A percentile compares a stretch with the other conserved stretches of the same genome.
Evolutionary conservation across 208 protist species (phyloP).

Genomic region (Crithidia sp.): DNA sequence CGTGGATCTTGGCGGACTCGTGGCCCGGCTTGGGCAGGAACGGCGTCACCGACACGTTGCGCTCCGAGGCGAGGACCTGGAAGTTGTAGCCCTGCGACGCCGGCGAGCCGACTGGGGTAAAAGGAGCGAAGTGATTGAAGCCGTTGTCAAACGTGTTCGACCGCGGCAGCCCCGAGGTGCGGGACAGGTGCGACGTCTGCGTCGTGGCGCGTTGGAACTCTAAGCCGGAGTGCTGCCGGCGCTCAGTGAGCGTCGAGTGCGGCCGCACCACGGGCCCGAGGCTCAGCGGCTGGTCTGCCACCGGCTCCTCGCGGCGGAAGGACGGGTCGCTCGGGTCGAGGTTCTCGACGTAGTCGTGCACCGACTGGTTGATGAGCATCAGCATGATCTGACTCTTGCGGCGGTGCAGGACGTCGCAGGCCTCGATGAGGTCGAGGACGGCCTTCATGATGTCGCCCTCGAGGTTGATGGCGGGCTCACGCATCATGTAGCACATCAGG

Average conservation of each 20-base stretch:
- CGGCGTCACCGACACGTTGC: slow-evolving; percentile 52
- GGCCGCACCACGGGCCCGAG: neutral
- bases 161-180: slow-evolving; percentile 4
- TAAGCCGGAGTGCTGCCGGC: slow-evolving; percentile 7
- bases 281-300: slow-evolving; percentile 8
- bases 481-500: slow-evolving; percentile 74
- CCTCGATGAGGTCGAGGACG: slow-evolving; percentile 70
- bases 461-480: slow-evolving; percentile 62
- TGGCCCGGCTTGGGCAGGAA: slow-evolving; percentile 26
- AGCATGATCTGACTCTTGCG: slow-evolving; percentile 88
- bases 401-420: slow-evolving; percentile 60
- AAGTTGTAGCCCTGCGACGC: slow-evolving; percentile 34
- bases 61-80: slow-evolving; percentile 38
- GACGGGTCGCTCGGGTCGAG: slow-evolving; percentile 6
- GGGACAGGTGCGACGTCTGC: neutral
- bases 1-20: slow-evolving; percentile 2
- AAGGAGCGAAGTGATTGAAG: slow-evolving; percentile 3
- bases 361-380: slow-evolving; percentile 66
- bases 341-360: slow-evolving; percentile 35
- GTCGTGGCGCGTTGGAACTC: slow-evolving; percentile 6
- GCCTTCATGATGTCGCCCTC: slow-evolving; percentile 77
- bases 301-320: slow-evolving; percentile 1
- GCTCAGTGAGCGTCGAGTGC: neutral
- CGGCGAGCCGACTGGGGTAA: slow-evolving; percentile 25
- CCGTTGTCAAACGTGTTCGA: slow-evolving; percentile 26